Conservation (phyloP, 2,329 filamentous ascomycete genomes). For the Pseudocercospora vitis region DNA sequence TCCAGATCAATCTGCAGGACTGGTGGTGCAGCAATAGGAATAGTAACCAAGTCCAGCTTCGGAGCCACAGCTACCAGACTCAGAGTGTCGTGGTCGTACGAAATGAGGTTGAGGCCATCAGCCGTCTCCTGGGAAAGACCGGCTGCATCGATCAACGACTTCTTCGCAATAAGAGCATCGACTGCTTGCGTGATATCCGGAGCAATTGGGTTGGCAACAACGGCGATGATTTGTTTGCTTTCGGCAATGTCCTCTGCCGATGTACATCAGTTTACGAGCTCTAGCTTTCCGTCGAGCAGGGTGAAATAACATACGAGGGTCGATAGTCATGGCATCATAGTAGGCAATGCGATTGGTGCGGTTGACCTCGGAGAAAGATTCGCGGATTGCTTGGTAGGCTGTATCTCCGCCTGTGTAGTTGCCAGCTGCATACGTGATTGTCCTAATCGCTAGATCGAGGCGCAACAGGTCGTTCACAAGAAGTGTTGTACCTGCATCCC, state of each 20-base stretch:
- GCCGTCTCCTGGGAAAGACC: constrained; percentile 27
- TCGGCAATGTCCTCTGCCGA: constrained; percentile 21
- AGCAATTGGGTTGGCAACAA: constrained; percentile 26
- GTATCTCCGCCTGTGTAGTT: constrained; percentile 25
- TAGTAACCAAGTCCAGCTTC: constrained; percentile 24
- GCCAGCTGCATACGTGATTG: constrained; percentile 18
- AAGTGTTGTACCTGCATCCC: constrained; percentile 25
- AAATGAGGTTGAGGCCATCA: constrained; percentile 23
- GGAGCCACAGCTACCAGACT: constrained; percentile 24
- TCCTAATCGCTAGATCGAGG: constrained; percentile 26
- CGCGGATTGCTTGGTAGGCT: constrained; percentile 23
- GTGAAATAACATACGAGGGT: constrained; percentile 24
- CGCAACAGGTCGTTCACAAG: constrained; percentile 22
- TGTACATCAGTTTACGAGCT: neutral
- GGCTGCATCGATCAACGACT: constrained; percentile 22
- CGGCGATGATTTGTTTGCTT: constrained; percentile 26
- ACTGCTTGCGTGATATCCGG: constrained; percentile 28
- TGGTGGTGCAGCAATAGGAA: constrained; percentile 23
- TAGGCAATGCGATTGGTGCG: constrained; percentile 30
- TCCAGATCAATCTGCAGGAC: constrained; percentile 26
- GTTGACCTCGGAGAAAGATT: constrained; percentile 25
- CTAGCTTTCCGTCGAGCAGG: no score
- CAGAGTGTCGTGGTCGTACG: constrained; percentile 28
- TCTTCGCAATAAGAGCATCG: constrained; percentile 27
- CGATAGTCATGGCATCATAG: constrained; percentile 27